A percentile compares a stretch with the other conserved stretches of the same genome.
phyloP scores from a whole-genome alignment of 2,329 filamentous ascomycete species.

The Sporothrix luriei region DNA sequence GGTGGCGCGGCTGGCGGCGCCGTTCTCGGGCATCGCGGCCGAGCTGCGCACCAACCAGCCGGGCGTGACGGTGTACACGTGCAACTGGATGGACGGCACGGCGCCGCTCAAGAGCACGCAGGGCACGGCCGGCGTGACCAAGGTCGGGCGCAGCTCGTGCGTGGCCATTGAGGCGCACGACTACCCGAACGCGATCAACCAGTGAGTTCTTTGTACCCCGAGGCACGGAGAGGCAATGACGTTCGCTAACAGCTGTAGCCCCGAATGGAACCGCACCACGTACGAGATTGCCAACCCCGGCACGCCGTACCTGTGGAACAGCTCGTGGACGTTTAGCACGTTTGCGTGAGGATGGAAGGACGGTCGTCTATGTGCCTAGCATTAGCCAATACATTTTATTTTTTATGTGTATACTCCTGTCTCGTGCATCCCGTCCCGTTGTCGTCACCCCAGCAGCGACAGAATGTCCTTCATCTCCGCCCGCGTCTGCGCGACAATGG shows the following conservation, averaged over 20 bases:
- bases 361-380: neutral
- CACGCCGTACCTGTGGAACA: slow-evolving; percentile 49
- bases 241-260: slow-evolving; percentile 39
- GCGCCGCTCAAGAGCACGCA: slow-evolving; percentile 62
- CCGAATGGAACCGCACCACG: slow-evolving; percentile 49
- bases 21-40: slow-evolving; percentile 67
- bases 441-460: neutral
- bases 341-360: too few species aligned
- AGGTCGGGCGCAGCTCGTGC: slow-evolving; percentile 64
- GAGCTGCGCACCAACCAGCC: slow-evolving; percentile 71
- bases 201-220: too few species aligned
- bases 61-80: slow-evolving; percentile 72
- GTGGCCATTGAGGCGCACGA: slow-evolving; percentile 76
- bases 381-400: neutral
- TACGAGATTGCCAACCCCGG: slow-evolving; percentile 49
- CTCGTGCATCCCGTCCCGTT: too few species aligned
- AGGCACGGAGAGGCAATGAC: too few species aligned
- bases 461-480: slow-evolving; percentile 23
- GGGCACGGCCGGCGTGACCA: slow-evolving; percentile 49
- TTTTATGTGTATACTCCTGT: neutral
- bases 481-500: slow-evolving; percentile 28
- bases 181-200: slow-evolving; percentile 77
- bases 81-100: slow-evolving; percentile 57
- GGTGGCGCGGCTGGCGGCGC: slow-evolving; percentile 60
- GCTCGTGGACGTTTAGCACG: slow-evolving; percentile 50